A percentile compares a stretch with the other conserved stretches of the same genome.
phyloP scores from a whole-genome alignment of 1,139 yeast species.

The Taphrina deformans region DNA sequence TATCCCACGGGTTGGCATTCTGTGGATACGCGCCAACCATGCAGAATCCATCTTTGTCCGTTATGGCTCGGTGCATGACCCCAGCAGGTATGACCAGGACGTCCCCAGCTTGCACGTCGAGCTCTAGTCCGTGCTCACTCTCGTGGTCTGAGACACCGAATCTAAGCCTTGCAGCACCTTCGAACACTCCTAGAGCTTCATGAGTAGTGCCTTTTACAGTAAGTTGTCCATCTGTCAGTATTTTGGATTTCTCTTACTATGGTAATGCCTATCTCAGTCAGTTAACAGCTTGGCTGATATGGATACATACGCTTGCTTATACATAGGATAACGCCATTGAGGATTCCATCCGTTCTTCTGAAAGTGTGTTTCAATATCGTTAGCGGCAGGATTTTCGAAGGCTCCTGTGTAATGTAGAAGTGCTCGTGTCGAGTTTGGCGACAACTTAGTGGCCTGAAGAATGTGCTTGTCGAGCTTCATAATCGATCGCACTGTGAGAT shows the following conservation, averaged over 20 bases:
- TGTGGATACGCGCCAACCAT: constrained; percentile 13
- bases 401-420: constrained; percentile 1
- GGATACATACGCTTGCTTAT: constrained; percentile 6
- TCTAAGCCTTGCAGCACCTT: neutral
- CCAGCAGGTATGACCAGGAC: constrained; percentile 9
- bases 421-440: constrained; percentile 4
- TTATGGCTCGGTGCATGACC: neutral
- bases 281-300: neutral
- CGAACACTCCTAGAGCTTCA: constrained; percentile 4
- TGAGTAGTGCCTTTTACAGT: constrained; percentile 3
- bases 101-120: constrained; percentile 3
- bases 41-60: neutral
- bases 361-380: neutral
- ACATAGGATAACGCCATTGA: constrained; percentile 13
- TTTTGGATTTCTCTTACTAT: neutral
- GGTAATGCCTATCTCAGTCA: neutral
- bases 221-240: neutral
- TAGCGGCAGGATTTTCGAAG: neutral
- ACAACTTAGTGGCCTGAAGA: neutral
- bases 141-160: constrained; percentile 9
- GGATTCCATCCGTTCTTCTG: constrained; percentile 2
- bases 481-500: too few relatives aligned
- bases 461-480: neutral
- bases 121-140: neutral
- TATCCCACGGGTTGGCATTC: neutral